Evolutionary conservation across 805 yeast genomes (phyloP).

Genomic region (Priceomyces melissophilus): DNA sequence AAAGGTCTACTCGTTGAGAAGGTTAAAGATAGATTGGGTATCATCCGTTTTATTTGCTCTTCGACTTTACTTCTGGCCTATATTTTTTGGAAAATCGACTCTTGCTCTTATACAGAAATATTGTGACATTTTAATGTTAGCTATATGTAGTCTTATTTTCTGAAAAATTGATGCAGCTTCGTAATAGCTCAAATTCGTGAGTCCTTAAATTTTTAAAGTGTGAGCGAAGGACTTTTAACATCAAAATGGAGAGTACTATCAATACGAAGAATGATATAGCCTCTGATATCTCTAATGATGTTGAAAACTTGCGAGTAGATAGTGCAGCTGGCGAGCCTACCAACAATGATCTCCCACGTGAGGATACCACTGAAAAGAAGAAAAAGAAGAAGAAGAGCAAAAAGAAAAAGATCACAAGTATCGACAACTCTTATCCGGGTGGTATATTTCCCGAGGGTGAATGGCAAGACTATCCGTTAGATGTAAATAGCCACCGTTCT

Average conservation of each 20-base stretch:
- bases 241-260: neutral
- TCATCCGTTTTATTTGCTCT: no score
- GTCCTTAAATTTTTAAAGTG: no score
- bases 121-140: no score
- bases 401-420: conserved; percentile 55
- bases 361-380: conserved; percentile 14
- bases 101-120: no score
- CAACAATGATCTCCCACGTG: conserved; percentile 51
- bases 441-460: conserved; percentile 83
- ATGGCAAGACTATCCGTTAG: conserved; percentile 74
- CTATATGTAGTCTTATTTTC: no score
- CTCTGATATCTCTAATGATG: neutral
- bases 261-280: neutral
- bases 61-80: no score
- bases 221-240: no score
- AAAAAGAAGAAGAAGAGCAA: conserved; percentile 49
- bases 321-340: neutral
- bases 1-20: no score
- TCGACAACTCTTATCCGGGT: conserved; percentile 65
- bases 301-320: conserved; percentile 3
- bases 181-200: no score
- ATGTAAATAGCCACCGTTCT: conserved; percentile 61
- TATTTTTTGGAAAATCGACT: no score
- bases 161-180: no score
- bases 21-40: no score